A percentile compares a stretch with the other conserved stretches of the same genome.
Evolutionary conservation across 495 filamentous ascomycete genomes (phyloP).

Genomic region (Penicillium samsonianum): DNA sequence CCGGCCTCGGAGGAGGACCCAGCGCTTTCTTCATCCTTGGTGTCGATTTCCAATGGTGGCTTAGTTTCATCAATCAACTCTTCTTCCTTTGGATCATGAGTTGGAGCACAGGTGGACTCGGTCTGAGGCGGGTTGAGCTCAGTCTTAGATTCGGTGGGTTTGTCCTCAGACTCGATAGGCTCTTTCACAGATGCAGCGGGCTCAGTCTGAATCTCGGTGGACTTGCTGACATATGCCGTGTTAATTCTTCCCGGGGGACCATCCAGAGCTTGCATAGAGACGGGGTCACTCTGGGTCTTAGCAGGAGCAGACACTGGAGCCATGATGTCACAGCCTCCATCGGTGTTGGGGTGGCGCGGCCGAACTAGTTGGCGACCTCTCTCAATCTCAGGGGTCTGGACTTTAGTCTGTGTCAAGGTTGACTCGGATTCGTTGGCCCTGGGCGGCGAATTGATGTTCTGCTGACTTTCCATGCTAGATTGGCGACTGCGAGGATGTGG

Average conservation of each 20-base stretch:
- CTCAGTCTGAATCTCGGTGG: not conserved
- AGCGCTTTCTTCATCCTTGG: not conserved
- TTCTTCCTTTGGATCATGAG: not conserved
- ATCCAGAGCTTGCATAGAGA: not conserved
- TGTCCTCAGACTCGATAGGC: not conserved
- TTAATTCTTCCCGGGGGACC: not conserved
- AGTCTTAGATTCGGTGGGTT: not conserved
- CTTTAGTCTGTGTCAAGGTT: not conserved
- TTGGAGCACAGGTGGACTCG: not conserved
- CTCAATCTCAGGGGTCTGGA: not conserved
- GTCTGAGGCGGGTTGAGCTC: not conserved
- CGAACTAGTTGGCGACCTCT: conserved; percentile 3
- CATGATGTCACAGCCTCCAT: conserved; percentile 1
- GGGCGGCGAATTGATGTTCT: not conserved
- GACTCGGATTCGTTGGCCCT: not conserved
- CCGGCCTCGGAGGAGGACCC: conserved; percentile 1
- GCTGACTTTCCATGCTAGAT: not conserved
- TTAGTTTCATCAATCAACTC: not conserved
- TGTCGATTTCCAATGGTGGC: not conserved
- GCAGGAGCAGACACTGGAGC: not conserved
- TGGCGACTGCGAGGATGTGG: not conserved
- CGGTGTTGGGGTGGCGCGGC: not conserved
- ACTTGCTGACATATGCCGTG: not conserved
- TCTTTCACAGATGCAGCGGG: not conserved
- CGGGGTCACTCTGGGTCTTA: not conserved